A percentile compares a stretch with the other conserved stretches of the same genome.
Conservation (phyloP, 1,139 yeast species). For the Casaregolazyma lundiana region DNA sequence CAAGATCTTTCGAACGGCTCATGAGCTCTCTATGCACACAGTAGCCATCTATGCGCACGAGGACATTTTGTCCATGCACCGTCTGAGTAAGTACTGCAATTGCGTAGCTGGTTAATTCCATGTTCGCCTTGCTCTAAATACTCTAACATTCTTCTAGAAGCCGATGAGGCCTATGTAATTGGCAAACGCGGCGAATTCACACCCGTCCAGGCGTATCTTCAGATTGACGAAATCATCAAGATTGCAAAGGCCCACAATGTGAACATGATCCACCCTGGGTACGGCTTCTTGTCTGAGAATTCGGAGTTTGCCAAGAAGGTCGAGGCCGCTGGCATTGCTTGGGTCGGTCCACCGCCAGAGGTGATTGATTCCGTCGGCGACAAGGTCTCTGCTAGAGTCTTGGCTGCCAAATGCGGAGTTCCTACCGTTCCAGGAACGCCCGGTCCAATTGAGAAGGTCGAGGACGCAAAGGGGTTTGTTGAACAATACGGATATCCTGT, state of each 20-base stretch:
- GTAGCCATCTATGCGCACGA: slow-evolving; percentile 97
- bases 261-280: slow-evolving; percentile 98
- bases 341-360: slow-evolving; percentile 90
- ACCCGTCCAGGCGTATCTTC: slow-evolving; percentile 95
- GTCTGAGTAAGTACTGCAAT: slow-evolving; percentile 45
- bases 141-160: slow-evolving; percentile 25
- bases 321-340: slow-evolving; percentile 83
- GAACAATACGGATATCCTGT: slow-evolving; percentile 88
- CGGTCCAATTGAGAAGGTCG: slow-evolving; percentile 83
- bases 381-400: slow-evolving; percentile 87
- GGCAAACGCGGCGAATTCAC: slow-evolving; percentile 86
- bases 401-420: slow-evolving; percentile 77
- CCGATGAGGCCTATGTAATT: slow-evolving; percentile 52
- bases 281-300: slow-evolving; percentile 93
- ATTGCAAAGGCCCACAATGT: slow-evolving; percentile 87
- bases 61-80: slow-evolving; percentile 91
- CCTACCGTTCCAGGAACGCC: slow-evolving; percentile 98
- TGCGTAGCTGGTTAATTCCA: neutral
- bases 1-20: slow-evolving; percentile 87
- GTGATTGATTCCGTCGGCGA: slow-evolving; percentile 98
- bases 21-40: slow-evolving; percentile 94
- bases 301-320: slow-evolving; percentile 92
- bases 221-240: slow-evolving; percentile 88
- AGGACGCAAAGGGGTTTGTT: slow-evolving; percentile 76
- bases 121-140: slow-evolving; percentile 1